Evolutionary conservation across 352 stramenopile species (phyloP).

Genomic region (Phytopythium aichiense): DNA sequence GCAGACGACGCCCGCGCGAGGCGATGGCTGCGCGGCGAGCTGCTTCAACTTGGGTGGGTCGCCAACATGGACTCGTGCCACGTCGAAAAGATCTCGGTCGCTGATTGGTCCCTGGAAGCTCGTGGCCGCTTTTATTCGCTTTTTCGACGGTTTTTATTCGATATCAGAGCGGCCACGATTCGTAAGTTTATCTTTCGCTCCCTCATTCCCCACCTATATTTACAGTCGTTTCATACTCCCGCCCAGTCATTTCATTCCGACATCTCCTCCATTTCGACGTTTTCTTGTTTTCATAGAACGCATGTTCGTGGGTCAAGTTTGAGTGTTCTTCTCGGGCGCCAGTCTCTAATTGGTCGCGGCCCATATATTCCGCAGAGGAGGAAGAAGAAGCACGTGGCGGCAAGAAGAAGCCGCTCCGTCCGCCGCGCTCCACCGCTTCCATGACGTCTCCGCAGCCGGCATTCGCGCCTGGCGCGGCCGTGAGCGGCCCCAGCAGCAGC

Average conservation of each 20-base stretch:
- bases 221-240: too few species aligned
- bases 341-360: background rate
- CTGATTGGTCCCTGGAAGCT: background rate
- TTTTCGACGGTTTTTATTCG: constrained; percentile 1
- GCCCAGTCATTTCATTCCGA: too few species aligned
- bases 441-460: constrained; percentile 2
- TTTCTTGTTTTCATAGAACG: too few species aligned
- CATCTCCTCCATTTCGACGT: too few species aligned
- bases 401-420: background rate
- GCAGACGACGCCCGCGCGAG: too few species aligned
- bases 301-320: too few species aligned
- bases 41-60: background rate
- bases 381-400: too few species aligned
- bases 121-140: background rate
- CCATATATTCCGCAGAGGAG: too few species aligned
- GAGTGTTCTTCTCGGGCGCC: too few species aligned
- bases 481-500: background rate
- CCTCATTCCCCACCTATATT: too few species aligned
- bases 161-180: too few species aligned
- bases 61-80: background rate
- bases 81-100: background rate
- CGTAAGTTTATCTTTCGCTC: too few species aligned
- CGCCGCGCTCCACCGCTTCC: background rate
- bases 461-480: background rate
- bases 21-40: background rate